Percentiles rank a stretch among this genome's conserved stretches.
Conservation (phyloP, 2,329 filamentous ascomycete species). For the Erysiphe pulchra region DNA sequence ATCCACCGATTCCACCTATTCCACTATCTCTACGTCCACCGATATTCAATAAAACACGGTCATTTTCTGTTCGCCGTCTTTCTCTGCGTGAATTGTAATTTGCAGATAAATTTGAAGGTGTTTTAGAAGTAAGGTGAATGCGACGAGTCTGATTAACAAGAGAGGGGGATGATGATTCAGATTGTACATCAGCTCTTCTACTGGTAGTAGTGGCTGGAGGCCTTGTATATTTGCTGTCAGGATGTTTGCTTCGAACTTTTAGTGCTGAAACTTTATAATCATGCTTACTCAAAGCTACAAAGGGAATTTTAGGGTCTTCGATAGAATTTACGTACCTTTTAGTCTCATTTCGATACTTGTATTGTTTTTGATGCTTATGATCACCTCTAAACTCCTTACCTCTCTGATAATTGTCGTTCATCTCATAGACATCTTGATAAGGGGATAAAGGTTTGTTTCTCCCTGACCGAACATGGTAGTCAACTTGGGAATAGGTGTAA, state of each 20-base stretch:
- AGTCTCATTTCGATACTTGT: no score
- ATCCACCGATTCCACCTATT: not conserved
- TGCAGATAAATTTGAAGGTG: not conserved
- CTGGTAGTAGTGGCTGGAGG: not conserved
- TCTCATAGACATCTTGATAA: no score
- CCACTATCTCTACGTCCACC: not conserved
- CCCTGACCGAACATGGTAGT: no score
- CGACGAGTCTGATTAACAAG: not conserved
- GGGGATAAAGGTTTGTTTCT: no score
- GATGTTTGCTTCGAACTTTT: not conserved
- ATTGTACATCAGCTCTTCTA: not conserved
- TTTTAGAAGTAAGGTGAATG: not conserved
- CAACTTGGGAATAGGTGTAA: no score
- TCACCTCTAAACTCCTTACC: no score
- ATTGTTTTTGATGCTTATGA: no score
- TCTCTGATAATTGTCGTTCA: no score
- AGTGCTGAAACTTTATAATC: no score
- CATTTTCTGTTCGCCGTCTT: not conserved
- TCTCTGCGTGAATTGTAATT: not conserved
- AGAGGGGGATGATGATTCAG: not conserved
- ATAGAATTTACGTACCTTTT: no score
- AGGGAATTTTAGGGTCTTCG: no score
- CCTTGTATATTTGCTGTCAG: not conserved
- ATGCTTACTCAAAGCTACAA: no score
- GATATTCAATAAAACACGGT: not conserved